Conservation (phyloP, 371 early-diverging fungal genomes). For the Syncephalis plumigaleata region DNA sequence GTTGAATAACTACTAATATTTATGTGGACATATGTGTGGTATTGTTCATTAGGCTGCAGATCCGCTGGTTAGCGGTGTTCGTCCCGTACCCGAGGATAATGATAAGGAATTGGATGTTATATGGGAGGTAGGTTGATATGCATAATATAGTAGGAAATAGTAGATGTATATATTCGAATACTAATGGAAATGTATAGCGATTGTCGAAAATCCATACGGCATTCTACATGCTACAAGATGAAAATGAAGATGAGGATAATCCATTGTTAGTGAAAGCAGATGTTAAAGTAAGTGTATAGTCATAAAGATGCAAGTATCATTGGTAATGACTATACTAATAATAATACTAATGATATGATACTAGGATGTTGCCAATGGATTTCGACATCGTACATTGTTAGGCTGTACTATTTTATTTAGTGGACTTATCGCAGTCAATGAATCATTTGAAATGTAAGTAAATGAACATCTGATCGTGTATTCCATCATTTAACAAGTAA, state of each 20-base stretch:
- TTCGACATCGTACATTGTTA: not conserved
- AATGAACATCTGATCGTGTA: conserved; percentile 31
- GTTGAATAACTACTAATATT: too few relatives aligned
- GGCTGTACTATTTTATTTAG: conserved; percentile 16
- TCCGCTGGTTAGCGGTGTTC: too few relatives aligned
- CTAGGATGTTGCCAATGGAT: not conserved
- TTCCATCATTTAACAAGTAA: conserved; percentile 12
- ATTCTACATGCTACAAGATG: conserved; percentile 25
- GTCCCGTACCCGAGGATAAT: conserved; percentile 12
- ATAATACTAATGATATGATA: not conserved
- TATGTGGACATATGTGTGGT: too few relatives aligned
- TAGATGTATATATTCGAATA: not conserved
- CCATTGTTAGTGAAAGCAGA: conserved; percentile 8
- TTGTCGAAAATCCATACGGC: conserved; percentile 26
- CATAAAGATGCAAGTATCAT: not conserved
- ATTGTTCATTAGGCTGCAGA: too few relatives aligned
- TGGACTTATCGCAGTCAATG: conserved; percentile 26
- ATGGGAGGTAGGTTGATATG: conserved; percentile 15
- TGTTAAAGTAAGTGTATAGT: conserved; percentile 16
- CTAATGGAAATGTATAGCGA: conserved; percentile 13
- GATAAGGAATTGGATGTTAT: conserved; percentile 30
- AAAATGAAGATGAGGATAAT: not conserved
- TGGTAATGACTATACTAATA: not conserved
- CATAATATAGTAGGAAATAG: not conserved
- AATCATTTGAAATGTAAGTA: conserved; percentile 28